Conservation (phyloP, 768 basidiomycete species). For the Pholiota conissans region DNA sequence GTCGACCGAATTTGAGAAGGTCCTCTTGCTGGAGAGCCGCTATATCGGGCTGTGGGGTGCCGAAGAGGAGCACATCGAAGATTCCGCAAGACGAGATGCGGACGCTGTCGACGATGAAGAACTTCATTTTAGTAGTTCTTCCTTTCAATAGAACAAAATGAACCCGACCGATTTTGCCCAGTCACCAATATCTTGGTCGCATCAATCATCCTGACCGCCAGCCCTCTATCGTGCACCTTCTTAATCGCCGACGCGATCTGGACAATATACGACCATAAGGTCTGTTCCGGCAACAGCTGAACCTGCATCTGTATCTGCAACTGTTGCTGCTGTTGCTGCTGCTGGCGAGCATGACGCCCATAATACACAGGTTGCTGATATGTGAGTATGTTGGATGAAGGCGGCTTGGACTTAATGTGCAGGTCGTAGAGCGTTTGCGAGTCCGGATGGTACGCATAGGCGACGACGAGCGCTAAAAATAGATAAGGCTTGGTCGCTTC, state of each 20-base stretch:
- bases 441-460: slow-evolving; percentile 86
- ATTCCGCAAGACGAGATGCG: slow-evolving; percentile 88
- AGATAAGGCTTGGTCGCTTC: background rate
- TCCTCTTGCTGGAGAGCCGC: slow-evolving; percentile 82
- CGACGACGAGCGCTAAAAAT: slow-evolving; percentile 79
- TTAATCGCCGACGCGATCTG: slow-evolving; percentile 90
- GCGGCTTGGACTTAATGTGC: slow-evolving; percentile 63
- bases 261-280: slow-evolving; percentile 90
- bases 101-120: slow-evolving; percentile 43
- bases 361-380: slow-evolving; percentile 23
- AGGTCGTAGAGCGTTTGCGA: slow-evolving; percentile 80
- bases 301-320: slow-evolving; percentile 19
- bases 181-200: slow-evolving; percentile 86
- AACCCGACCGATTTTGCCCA: slow-evolving; percentile 76
- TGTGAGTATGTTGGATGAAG: slow-evolving; percentile 14
- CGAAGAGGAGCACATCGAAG: slow-evolving; percentile 82
- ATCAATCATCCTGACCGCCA: slow-evolving; percentile 83
- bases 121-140: too few species aligned
- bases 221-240: slow-evolving; percentile 76
- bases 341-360: slow-evolving; percentile 21
- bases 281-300: slow-evolving; percentile 66
- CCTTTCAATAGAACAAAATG: background rate
- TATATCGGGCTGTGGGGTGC: slow-evolving; percentile 58
- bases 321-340: slow-evolving; percentile 16
- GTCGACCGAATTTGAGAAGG: slow-evolving; percentile 78